Evolutionary conservation across 2,329 filamentous ascomycete genomes (phyloP).

Genomic region (Aspergillus glaucus): DNA sequence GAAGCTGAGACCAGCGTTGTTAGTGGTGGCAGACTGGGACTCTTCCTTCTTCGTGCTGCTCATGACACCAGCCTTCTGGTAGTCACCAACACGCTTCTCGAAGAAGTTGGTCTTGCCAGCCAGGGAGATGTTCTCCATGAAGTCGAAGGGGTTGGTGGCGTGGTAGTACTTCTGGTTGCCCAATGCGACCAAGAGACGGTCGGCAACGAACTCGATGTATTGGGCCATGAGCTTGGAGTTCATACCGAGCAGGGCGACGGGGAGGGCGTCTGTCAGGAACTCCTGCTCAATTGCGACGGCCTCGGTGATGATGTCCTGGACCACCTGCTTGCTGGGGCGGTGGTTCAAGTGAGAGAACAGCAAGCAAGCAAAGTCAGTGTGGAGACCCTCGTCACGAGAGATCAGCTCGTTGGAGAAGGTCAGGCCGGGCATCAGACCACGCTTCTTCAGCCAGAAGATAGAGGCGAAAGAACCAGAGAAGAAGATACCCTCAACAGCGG

Average conservation of each 20-base stretch:
- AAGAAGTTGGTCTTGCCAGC: constrained; percentile 99
- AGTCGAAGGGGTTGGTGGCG: constrained; percentile 93
- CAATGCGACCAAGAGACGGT: constrained; percentile 84
- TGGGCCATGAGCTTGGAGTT: constrained; percentile 97
- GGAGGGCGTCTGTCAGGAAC: constrained; percentile 93
- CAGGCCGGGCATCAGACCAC: constrained; percentile 94
- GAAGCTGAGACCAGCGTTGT: constrained; percentile 73
- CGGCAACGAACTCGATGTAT: constrained; percentile 99
- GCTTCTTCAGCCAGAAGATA: constrained; percentile 99
- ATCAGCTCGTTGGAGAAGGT: constrained; percentile 99
- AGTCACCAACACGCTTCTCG: constrained; percentile 98
- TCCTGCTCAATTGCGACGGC: constrained; percentile 94
- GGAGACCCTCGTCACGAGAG: constrained; percentile 97
- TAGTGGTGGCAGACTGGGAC: constrained; percentile 34
- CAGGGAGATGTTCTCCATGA: constrained; percentile 99
- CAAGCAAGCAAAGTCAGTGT: constrained; percentile 98
- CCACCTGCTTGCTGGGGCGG: constrained; percentile 73
- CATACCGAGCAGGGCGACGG: constrained; percentile 91
- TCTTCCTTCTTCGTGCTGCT: constrained; percentile 72
- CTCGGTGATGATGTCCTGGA: constrained; percentile 85
- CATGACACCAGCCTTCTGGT: constrained; percentile 99
- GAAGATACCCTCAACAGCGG: constrained; percentile 98
- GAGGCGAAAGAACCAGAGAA: constrained; percentile 98
- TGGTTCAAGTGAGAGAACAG: constrained; percentile 96
- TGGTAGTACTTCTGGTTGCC: constrained; percentile 95